Evolutionary conservation across 169 alveolate species (phyloP).

Genomic region (Cryptosporidium muris): DNA sequence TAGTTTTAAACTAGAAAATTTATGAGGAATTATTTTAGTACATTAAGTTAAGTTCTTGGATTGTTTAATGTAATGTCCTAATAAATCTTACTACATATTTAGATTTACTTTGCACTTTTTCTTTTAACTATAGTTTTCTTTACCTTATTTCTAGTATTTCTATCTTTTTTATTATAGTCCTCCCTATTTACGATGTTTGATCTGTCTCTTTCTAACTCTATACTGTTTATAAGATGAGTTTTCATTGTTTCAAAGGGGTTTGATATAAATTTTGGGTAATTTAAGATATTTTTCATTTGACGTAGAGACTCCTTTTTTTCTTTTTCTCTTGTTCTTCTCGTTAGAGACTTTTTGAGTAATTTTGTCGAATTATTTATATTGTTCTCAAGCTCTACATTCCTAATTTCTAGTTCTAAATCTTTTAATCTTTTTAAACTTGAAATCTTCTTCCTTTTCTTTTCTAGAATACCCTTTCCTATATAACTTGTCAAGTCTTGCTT

Average conservation of each 20-base stretch:
- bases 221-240: no score
- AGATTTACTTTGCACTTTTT: no score
- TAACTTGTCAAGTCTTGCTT: conserved; percentile 44
- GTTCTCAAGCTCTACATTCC: neutral
- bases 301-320: neutral
- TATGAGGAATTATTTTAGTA: neutral
- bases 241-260: no score
- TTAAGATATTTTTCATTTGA: conserved; percentile 13
- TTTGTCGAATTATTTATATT: neutral
- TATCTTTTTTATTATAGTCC: no score
- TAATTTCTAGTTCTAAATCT: neutral
- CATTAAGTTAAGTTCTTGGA: no score
- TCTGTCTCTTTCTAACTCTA: no score
- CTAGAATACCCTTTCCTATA: conserved; percentile 7
- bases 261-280: conserved; percentile 29
- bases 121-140: no score
- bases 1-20: neutral
- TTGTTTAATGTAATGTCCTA: no score
- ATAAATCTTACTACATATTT: no score
- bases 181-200: no score
- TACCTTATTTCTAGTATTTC: no score
- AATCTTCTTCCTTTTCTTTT: conserved; percentile 15
- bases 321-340: conserved; percentile 22
- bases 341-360: neutral
- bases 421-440: conserved; percentile 19